phyloP scores from a whole-genome alignment of 2,329 filamentous ascomycete genomes.

The Albifimbria verrucaria region DNA sequence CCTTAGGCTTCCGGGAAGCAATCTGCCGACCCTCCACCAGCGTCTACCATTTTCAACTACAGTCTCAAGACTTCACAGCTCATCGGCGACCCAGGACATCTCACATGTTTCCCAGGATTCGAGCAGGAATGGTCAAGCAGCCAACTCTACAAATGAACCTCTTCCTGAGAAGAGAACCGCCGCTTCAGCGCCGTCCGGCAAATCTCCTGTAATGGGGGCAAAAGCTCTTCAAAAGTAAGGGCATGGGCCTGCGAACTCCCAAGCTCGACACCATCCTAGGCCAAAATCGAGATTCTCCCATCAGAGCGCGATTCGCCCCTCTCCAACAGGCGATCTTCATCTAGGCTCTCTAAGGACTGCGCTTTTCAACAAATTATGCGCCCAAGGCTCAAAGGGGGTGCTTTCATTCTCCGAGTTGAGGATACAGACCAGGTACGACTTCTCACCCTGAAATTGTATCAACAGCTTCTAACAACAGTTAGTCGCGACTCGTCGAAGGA shows the following conservation, averaged over 20 bases:
- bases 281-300: slow-evolving; percentile 51
- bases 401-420: slow-evolving; percentile 88
- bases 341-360: slow-evolving; percentile 89
- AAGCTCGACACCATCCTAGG: slow-evolving; percentile 28
- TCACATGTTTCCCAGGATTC: no score
- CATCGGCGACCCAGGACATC: no score
- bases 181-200: no score
- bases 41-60: no score
- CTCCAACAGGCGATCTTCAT: slow-evolving; percentile 90
- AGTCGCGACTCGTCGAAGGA: slow-evolving; percentile 72
- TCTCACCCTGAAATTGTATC: background rate
- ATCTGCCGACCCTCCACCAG: no score
- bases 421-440: slow-evolving; percentile 81
- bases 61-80: no score
- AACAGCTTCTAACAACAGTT: background rate
- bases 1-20: no score
- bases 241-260: background rate
- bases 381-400: slow-evolving; percentile 72
- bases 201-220: no score
- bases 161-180: no score
- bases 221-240: background rate
- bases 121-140: no score
- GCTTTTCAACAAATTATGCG: slow-evolving; percentile 92
- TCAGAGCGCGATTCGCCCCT: slow-evolving; percentile 77
- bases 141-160: no score